A percentile compares a stretch with the other conserved stretches of the same genome.
These are phyloP conservation scores for Hippophae rhamnoides DNA, from an alignment of 306 rosid species.

Conservation along the genomic window DNA sequence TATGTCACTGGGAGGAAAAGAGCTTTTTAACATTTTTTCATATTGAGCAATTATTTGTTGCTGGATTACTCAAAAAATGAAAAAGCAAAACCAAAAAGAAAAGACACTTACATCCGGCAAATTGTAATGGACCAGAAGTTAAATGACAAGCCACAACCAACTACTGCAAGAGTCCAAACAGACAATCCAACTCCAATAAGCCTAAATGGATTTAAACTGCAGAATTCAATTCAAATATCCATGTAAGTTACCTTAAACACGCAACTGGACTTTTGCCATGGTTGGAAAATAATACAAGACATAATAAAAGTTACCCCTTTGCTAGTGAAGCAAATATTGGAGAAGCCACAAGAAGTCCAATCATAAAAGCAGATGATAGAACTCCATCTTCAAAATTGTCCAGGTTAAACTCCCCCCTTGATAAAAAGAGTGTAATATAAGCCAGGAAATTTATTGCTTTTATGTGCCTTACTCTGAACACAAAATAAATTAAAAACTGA, in stretches of 20 bases:
- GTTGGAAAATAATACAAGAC: not conserved
- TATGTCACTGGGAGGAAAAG: too few relatives aligned
- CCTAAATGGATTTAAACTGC: constrained; percentile 74
- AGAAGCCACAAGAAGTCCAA: constrained; percentile 84
- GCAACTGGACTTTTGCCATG: not conserved
- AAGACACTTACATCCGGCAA: constrained; percentile 62
- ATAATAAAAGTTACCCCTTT: constrained; percentile 43
- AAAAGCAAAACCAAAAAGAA: constrained; percentile 7
- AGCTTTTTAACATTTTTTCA: too few relatives aligned
- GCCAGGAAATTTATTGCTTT: constrained; percentile 1
- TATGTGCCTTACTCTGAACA: not conserved
- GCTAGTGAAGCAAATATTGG: constrained; percentile 83
- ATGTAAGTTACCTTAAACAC: not conserved
- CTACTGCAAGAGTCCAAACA: constrained; percentile 67
- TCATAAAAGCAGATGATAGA: constrained; percentile 90
- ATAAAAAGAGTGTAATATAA: constrained; percentile 10
- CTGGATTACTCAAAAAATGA: too few relatives aligned
- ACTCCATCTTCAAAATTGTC: constrained; percentile 82
- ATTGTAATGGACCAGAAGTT: constrained; percentile 72
- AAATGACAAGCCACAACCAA: constrained; percentile 52
- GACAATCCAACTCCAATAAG: constrained; percentile 81
- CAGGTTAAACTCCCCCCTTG: constrained; percentile 78
- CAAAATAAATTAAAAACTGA: too few relatives aligned
- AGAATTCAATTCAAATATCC: constrained; percentile 2
- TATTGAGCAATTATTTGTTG: too few relatives aligned